These are phyloP conservation scores for Stylosanthes scabra DNA, from an alignment of 331 rosid species.

Conservation along the genomic window DNA sequence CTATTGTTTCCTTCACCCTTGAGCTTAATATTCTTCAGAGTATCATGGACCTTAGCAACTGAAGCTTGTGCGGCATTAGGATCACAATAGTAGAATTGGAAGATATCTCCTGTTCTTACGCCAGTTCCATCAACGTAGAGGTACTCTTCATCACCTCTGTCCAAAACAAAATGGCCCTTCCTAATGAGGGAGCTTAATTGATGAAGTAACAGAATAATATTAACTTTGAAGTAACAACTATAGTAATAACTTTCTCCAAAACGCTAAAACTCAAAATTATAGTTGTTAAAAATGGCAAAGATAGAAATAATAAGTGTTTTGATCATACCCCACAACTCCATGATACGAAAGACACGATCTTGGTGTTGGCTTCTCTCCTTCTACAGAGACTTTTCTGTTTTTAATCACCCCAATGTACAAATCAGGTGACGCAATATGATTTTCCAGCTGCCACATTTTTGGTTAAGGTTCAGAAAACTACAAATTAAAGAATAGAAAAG, in stretches of 20 bases:
- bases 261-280: constrained; percentile 2
- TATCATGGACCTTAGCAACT: constrained; percentile 38
- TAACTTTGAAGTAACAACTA: not conserved
- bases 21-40: constrained; percentile 54
- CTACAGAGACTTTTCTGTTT: constrained; percentile 53
- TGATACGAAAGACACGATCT: constrained; percentile 62
- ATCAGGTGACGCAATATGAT: constrained; percentile 58
- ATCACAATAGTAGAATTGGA: constrained; percentile 79
- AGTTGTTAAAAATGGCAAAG: constrained; percentile 10
- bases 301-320: constrained; percentile 12
- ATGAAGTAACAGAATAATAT: not conserved
- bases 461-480: constrained; percentile 6
- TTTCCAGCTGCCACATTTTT: constrained; percentile 58
- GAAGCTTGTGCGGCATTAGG: constrained; percentile 56
- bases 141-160: constrained; percentile 79
- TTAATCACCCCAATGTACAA: constrained; percentile 79
- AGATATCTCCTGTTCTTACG: constrained; percentile 72
- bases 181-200: not conserved
- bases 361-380: constrained; percentile 58
- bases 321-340: constrained; percentile 71
- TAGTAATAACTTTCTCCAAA: not conserved
- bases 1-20: constrained; percentile 13
- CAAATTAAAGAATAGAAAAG: not conserved
- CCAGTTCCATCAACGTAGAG: constrained; percentile 71
- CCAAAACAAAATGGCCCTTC: constrained; percentile 30